Base-by-base conservation (phyloP, 1,284 basidiomycete genomes). In the Papiliotrema nemorosa region DNA sequence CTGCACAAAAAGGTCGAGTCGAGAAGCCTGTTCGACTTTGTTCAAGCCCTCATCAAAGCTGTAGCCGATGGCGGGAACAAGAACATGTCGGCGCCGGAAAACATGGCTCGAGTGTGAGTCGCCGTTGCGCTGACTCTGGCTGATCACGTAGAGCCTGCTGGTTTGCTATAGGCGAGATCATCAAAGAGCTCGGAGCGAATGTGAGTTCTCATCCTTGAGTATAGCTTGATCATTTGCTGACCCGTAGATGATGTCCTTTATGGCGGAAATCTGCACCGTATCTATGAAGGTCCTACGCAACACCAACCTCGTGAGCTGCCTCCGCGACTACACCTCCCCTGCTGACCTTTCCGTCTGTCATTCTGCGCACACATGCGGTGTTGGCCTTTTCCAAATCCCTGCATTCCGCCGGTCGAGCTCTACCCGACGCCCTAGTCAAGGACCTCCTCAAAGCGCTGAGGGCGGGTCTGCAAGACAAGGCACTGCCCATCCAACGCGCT, bases 201-300 rank as follows among this genome's bases (percentile, higher is more conserved):
- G 90, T 87, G 63, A 55, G 82, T 67, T 7, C 18, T 38, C 20
- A n/a, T 16, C 13, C 9, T 7, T 3, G 9, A 2, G 14, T 21
- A 7, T 18, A 2, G 7, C 27, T 21, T 18, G 31, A 24, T 10
- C n/a, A 42, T 14, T 16, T 13, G 43, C 57, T 51, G 47, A 52
- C 44, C n/a, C 12, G 16, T 60, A 96, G 86, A 85, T 92, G 70
- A 97, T 96, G 92, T 94, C 90, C 0, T 86, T 91, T 62, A 87
- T 92, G 83, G 81, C 85, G 39, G 93, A 97, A 67, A 87, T 93
- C 33, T 78, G 82, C 18, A 76, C 79, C 1, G 77, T 83, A 0
- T 78, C 84, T 0, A 69, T 88, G 43, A 88, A 84, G 70, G 82
- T 84, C 0, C 79, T 82, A 55, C 75, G 74, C 49, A 84, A 82